phyloP scores from a whole-genome alignment of 495 filamentous ascomycete species.

The Rostrohypoxylon terebratum region DNA sequence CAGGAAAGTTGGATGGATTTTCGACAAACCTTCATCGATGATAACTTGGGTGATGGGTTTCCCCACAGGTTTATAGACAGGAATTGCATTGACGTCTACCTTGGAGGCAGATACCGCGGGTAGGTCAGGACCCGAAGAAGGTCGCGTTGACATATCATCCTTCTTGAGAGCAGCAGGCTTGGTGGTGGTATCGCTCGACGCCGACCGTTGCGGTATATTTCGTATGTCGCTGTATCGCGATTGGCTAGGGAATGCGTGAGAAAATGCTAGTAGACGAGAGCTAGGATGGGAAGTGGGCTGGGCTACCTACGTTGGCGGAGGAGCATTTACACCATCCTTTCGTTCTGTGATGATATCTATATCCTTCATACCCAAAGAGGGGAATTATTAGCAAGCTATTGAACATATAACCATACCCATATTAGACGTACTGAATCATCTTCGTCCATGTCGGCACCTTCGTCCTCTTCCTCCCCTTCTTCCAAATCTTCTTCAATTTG shows the following conservation, averaged over 20 bases:
- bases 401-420: conserved; percentile 4
- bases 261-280: conserved; percentile 8
- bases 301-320: conserved; percentile 74
- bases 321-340: conserved; percentile 79
- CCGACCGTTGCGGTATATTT: conserved; percentile 73
- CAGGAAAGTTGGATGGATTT: not conserved
- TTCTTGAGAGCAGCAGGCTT: conserved; percentile 61
- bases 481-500: conserved; percentile 62
- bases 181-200: conserved; percentile 61
- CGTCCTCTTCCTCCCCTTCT: conserved; percentile 73
- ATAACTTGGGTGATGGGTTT: conserved; percentile 87
- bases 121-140: conserved; percentile 53
- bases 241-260: conserved; percentile 51
- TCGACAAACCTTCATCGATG: conserved; percentile 72
- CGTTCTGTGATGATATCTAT: conserved; percentile 94
- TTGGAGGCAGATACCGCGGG: conserved; percentile 76
- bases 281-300: conserved; percentile 8
- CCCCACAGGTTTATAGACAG: conserved; percentile 75
- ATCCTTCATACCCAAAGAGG: conserved; percentile 66
- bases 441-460: conserved; percentile 80
- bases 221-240: conserved; percentile 71
- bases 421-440: conserved; percentile 60
- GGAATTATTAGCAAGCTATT: conserved; percentile 38
- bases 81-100: conserved; percentile 86
- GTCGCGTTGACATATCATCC: conserved; percentile 46